Base-by-base conservation (phyloP, 2,329 filamentous ascomycete genomes). In the Calcarisporium arbuscula region DNA sequence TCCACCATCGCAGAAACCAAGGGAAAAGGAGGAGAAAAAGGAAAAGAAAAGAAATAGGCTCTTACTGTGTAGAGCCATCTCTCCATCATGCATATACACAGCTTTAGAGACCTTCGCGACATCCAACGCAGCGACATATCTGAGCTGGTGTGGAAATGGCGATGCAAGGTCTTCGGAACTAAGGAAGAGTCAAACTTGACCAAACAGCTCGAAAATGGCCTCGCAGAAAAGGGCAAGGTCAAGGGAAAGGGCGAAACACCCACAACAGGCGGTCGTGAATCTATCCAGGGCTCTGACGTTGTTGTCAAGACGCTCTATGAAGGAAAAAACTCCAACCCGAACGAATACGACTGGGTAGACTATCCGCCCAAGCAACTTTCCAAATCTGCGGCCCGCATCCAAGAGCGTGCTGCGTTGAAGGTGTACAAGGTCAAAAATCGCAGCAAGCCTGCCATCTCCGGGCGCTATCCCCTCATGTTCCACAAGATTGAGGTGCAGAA, bases 341-440 rank as follows among this genome's bases (percentile, higher is more conserved):
- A 23, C 9, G 19, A 41, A 26, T 61, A 48, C 35, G 50, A 61
- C 33, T 67, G 62, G 62, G 56, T 60, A 20, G 54, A 61, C 37
- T 60, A 58, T 33, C 63, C 65, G 4, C 64, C 64, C 22, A 59
- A 56, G 39, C 59, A 65, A 49, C 47, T 64, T 35, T 63, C 57
- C 48, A 65, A 63, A 36, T 51, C 52, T 17, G 53, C 48, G 4
- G 47, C 52, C 30, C 52, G 52, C 26, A 55, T 49, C 6, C 54
- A 67, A 28, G 58, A 62, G 30, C 53, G 58, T 4, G 56, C 61
- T 11, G 63, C 66, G 38, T 63, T 70, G 52, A 64, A 59, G 40
- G 50, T 68, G 15, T 69, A 56, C 61, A 68, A 67, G 54, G 44
- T 63, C 53, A 67, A 65, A 44, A 64, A 70, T 44, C 39, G 39